Percentiles rank a stretch among this genome's conserved stretches.
These are phyloP conservation scores for Yamadazyma blattariae DNA, from an alignment of 1,139 yeast genomes.

Conservation along the genomic window DNA sequence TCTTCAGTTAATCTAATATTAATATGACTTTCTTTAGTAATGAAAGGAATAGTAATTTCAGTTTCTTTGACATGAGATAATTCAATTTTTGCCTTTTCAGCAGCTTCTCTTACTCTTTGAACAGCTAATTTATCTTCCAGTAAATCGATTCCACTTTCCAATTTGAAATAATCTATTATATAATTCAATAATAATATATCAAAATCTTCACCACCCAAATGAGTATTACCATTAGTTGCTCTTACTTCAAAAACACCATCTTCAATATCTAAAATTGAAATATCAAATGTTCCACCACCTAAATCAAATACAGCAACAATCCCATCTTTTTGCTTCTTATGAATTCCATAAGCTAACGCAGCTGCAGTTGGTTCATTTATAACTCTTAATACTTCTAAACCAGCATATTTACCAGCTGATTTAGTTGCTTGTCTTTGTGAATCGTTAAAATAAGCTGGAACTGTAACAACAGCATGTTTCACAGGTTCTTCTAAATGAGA, in stretches of 20 bases:
- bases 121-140: constrained; percentile 46
- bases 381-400: constrained; percentile 65
- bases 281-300: constrained; percentile 86
- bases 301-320: constrained; percentile 73
- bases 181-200: constrained; percentile 59
- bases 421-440: constrained; percentile 78
- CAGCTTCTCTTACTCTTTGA: constrained; percentile 70
- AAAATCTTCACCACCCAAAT: constrained; percentile 81
- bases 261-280: constrained; percentile 74
- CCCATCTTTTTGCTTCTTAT: constrained; percentile 49
- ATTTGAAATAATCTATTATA: constrained; percentile 48
- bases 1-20: constrained; percentile 54
- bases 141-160: constrained; percentile 40
- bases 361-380: constrained; percentile 84
- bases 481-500: constrained; percentile 36
- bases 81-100: constrained; percentile 70
- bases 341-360: constrained; percentile 74
- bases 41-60: constrained; percentile 62
- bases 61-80: constrained; percentile 59
- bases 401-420: constrained; percentile 65
- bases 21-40: constrained; percentile 50
- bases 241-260: constrained; percentile 80
- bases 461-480: constrained; percentile 70
- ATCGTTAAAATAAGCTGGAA: constrained; percentile 79
- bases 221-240: constrained; percentile 84